Evolutionary conservation across 306 rosid genomes (phyloP).

Genomic region (Crotalaria pallida): DNA sequence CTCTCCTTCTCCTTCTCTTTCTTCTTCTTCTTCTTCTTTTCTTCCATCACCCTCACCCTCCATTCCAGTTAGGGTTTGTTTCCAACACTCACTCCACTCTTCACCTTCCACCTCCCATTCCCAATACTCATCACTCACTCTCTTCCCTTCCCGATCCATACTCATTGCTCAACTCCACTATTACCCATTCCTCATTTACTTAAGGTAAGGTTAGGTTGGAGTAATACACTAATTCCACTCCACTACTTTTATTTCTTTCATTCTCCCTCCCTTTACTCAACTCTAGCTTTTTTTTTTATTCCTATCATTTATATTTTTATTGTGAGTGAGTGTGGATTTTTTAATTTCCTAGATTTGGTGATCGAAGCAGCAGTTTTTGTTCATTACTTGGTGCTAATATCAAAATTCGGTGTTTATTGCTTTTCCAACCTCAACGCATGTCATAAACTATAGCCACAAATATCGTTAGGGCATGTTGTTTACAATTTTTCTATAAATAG

Average conservation of each 20-base stretch:
- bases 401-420: background rate
- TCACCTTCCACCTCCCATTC: background rate
- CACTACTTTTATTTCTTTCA: too few species aligned
- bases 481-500: background rate
- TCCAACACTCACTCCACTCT: background rate
- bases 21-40: background rate
- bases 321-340: background rate
- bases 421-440: background rate
- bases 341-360: background rate
- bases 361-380: background rate
- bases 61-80: background rate
- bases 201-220: too few species aligned
- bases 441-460: background rate
- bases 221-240: too few species aligned
- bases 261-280: too few species aligned
- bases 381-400: conserved; percentile 2
- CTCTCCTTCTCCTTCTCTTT: background rate
- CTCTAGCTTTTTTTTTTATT: background rate
- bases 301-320: background rate
- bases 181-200: too few species aligned
- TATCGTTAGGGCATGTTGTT: background rate
- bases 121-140: too few species aligned
- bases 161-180: too few species aligned
- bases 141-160: too few species aligned
- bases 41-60: too few species aligned